phyloP scores from a whole-genome alignment of 2,329 filamentous ascomycete species.

The Aspergillus ochraceoroseus region DNA sequence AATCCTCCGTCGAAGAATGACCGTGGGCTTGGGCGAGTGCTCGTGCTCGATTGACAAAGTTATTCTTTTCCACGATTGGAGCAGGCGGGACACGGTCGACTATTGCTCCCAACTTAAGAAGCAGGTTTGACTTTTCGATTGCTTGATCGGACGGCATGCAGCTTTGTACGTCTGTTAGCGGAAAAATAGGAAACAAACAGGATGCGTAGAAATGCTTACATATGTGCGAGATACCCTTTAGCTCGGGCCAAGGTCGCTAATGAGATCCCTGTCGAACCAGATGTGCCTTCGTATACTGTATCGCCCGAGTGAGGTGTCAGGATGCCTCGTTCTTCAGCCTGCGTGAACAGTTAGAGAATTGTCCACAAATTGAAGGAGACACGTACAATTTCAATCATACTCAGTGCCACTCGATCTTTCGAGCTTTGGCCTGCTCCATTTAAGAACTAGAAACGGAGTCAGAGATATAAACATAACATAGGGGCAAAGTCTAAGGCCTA shows the following conservation, averaged over 20 bases:
- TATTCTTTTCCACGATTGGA: conserved; percentile 85
- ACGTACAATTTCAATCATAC: conserved; percentile 68
- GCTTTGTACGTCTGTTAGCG: no score
- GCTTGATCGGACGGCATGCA: conserved; percentile 95
- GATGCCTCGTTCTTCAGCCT: conserved; percentile 72
- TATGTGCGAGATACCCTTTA: conserved; percentile 84
- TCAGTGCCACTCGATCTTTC: conserved; percentile 90
- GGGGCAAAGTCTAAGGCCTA: conserved; percentile 25
- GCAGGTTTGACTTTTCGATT: conserved; percentile 79
- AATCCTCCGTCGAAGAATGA: conserved; percentile 23
- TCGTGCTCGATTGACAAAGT: conserved; percentile 91
- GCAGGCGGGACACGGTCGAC: conserved; percentile 88
- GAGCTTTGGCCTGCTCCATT: conserved; percentile 92
- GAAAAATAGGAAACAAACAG: no score
- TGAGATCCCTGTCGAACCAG: conserved; percentile 93
- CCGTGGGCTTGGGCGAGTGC: conserved; percentile 72
- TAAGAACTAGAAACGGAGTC: conserved; percentile 57
- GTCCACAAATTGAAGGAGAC: neutral
- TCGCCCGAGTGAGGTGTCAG: conserved; percentile 77
- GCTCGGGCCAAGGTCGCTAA: conserved; percentile 84
- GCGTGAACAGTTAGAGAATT: conserved; percentile 18
- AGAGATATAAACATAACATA: neutral
- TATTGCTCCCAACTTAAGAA: conserved; percentile 83
- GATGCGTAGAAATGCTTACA: no score
- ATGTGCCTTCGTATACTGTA: conserved; percentile 95